Percentiles rank a stretch among this genome's conserved stretches.
These are phyloP conservation scores for Wickerhamiella kurtzmanii DNA, from an alignment of 805 yeast species.

Conservation along the genomic window DNA sequence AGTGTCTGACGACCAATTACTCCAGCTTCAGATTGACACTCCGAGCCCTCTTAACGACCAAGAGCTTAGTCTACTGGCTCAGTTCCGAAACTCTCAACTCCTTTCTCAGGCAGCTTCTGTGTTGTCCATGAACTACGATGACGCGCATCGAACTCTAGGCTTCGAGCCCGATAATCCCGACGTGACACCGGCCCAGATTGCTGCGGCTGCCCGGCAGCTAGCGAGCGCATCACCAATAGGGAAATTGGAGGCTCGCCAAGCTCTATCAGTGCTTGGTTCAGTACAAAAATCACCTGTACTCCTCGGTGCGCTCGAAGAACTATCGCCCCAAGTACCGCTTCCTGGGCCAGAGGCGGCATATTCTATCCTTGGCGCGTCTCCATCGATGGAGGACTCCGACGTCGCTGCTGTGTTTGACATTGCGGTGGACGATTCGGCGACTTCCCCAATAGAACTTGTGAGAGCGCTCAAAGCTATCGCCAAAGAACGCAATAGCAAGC, in stretches of 20 bases:
- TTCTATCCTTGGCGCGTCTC: constrained; percentile 35
- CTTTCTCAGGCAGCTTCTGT: constrained; percentile 3
- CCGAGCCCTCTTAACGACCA: background rate
- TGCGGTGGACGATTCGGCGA: constrained; percentile 35
- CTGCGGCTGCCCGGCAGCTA: background rate
- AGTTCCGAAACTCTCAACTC: background rate
- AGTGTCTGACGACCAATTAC: constrained; percentile 11
- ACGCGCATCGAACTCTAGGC: constrained; percentile 1
- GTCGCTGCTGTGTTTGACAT: constrained; percentile 62
- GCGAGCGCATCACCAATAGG: background rate
- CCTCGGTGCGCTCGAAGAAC: constrained; percentile 1
- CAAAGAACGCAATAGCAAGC: constrained; percentile 37
- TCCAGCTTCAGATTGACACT: constrained; percentile 6
- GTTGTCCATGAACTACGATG: background rate
- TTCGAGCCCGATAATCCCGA: constrained; percentile 1
- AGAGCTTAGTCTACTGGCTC: background rate
- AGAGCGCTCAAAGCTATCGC: constrained; percentile 46
- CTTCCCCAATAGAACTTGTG: constrained; percentile 45
- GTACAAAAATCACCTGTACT: constrained; percentile 6
- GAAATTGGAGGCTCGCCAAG: constrained; percentile 6
- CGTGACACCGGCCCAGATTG: background rate
- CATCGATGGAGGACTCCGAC: constrained; percentile 51
- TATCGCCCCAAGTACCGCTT: constrained; percentile 30
- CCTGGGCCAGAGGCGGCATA: constrained; percentile 37
- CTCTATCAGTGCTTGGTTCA: constrained; percentile 16